These are phyloP conservation scores for Syncephalastrum sp. DNA, from an alignment of 371 early-diverging fungal genomes.

Conservation along the genomic window DNA sequence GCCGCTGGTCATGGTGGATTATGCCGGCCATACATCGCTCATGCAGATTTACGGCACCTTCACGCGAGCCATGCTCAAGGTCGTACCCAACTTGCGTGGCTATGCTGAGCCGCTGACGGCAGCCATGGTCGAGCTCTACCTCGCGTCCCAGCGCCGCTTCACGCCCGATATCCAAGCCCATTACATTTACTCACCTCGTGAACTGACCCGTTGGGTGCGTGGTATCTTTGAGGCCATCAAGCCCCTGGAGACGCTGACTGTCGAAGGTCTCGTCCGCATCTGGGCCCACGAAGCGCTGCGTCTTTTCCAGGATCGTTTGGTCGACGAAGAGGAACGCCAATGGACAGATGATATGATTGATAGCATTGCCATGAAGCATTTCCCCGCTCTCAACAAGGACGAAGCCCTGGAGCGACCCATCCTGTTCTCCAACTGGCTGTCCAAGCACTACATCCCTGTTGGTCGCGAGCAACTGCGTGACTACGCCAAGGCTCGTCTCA, in stretches of 20 bases:
- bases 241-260: slow-evolving; percentile 74
- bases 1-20: slow-evolving; percentile 97
- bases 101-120: slow-evolving; percentile 89
- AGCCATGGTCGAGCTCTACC: slow-evolving; percentile 97
- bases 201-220: slow-evolving; percentile 97
- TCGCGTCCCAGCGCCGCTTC: slow-evolving; percentile 86
- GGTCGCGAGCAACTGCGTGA: slow-evolving; percentile 88
- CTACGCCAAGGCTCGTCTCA: slow-evolving; percentile 92
- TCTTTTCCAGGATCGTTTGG: slow-evolving; percentile 97
- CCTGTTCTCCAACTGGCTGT: slow-evolving; percentile 96
- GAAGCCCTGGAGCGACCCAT: slow-evolving; percentile 88
- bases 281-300: slow-evolving; percentile 99
- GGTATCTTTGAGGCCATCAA: slow-evolving; percentile 96
- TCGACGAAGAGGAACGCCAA: slow-evolving; percentile 82
- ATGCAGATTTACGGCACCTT: slow-evolving; percentile 96
- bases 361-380: slow-evolving; percentile 81
- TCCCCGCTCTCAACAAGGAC: slow-evolving; percentile 77
- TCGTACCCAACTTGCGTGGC: slow-evolving; percentile 90
- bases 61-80: slow-evolving; percentile 90
- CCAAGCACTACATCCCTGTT: slow-evolving; percentile 90
- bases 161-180: slow-evolving; percentile 98
- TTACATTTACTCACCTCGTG: slow-evolving; percentile 98
- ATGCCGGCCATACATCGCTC: slow-evolving; percentile 92
- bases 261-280: slow-evolving; percentile 91
- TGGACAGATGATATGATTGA: slow-evolving; percentile 95